Evolutionary conservation across 2,329 filamentous ascomycete species (phyloP).

Genomic region (Aureobasidium sp.): DNA sequence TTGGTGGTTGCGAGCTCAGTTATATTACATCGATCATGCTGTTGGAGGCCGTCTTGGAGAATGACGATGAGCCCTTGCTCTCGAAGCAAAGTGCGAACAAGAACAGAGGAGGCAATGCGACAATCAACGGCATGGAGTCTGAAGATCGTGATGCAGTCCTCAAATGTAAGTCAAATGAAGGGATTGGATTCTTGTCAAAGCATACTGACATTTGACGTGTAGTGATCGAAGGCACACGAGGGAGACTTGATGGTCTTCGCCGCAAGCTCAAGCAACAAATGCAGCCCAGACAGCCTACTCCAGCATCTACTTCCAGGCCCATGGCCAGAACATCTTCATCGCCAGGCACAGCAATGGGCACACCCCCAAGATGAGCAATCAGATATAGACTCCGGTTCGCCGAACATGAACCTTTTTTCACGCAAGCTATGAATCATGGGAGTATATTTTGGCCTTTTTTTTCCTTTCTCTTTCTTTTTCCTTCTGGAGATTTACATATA

Average conservation of each 20-base stretch:
- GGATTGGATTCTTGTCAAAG: not conserved
- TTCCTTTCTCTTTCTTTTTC: not conserved
- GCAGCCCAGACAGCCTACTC: slow-evolving; percentile 5
- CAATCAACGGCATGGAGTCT: slow-evolving; percentile 50
- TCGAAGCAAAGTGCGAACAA: slow-evolving; percentile 40
- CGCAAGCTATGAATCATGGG: slow-evolving; percentile 8
- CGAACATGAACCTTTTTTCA: not conserved
- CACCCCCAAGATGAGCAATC: not conserved
- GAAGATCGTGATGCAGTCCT: slow-evolving; percentile 68
- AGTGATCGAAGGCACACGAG: slow-evolving; percentile 18
- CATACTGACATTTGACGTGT: not conserved
- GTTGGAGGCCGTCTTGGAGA: slow-evolving; percentile 89
- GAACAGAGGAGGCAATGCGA: slow-evolving; percentile 40
- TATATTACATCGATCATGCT: slow-evolving; percentile 91
- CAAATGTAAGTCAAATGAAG: slow-evolving; percentile 52
- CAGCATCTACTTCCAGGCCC: not conserved
- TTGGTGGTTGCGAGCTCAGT: slow-evolving; percentile 65
- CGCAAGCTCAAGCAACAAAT: slow-evolving; percentile 16
- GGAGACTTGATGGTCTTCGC: slow-evolving; percentile 14
- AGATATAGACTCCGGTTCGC: not conserved
- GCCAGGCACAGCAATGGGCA: slow-evolving; percentile 12
- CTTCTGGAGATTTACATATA: not conserved
- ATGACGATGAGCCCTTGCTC: slow-evolving; percentile 54
- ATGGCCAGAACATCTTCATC: slow-evolving; percentile 12
- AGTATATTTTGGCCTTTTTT: not conserved